Evolutionary conservation across 257 asterid species (phyloP), one percentile per base, ranked within the genome.

Genomic region (Scutellaria galericulata): DNA sequence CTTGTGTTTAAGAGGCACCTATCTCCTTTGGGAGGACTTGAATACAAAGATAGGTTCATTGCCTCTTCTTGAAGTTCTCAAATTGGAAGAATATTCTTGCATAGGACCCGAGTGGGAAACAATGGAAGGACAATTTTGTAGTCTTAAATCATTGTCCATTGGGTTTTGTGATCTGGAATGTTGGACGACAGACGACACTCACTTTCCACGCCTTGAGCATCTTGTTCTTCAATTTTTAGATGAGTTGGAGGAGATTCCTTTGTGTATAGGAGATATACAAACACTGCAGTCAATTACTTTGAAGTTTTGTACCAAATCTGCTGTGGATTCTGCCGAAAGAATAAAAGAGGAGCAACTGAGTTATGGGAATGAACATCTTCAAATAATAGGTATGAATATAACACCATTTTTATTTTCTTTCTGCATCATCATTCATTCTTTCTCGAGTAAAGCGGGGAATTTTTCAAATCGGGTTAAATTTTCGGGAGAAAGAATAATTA

Each of bases 151-250:
- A 37, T 20, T 54, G 37, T 6, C 20, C 7, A 7, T 54, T 8
- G 6, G 0, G 7, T 6, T 2, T 0, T 9, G 6, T 54, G 60
- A 14, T 24, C 7, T 57, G 42, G 1, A 10, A 31, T 24, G 12
- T 6, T 57, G 64, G 64, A 6, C 1, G 9, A 57, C 61, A 0
- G 64, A 57, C 3, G 8, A 37, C 14, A 0, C 40, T 24, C 62
- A 55, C 14, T 55, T 55, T 55, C 40, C 62, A 55, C 62, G 40
- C 62, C 62, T 55, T 2, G 64, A 57, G 45, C 45, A 27, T 2
- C 64, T 31, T 27, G 0, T 37, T 60, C 48, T 60, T 60, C 1
- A 2, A 2, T 7, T 0, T 6, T 11, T 58, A 27, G 0, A 5
- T 0, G 6, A 11, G 6, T 11, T 31, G 15, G 14, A 11, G 44